Base-by-base conservation (phyloP, 257 asterid genomes). In the Paraleonurus japonicus region DNA sequence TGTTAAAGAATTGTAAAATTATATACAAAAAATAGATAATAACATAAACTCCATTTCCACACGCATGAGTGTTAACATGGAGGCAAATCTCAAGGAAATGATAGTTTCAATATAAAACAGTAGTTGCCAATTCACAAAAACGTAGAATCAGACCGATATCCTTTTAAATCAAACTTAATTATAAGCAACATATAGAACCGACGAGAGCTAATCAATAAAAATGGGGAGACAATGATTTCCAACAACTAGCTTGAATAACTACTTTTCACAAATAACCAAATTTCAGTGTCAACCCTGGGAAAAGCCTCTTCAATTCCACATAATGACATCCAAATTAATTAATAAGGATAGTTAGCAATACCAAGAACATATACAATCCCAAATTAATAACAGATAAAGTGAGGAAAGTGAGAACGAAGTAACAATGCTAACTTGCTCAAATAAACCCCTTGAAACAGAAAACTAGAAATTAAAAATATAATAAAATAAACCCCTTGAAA, bases 31-130 rank as follows among this genome's bases (percentile, higher is more conserved):
- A 32, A 69, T 37, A 22, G 47, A 63, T 17, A 33, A 75, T 17
- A 61, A 61, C 51, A 23, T 62, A 12, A 32, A 43, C 35, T n/a
- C 33, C 9, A 61, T 62, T 37, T 69, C 65, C n/a, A 33, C 61
- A 28, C 5, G 19, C 4, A 61, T 16, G 10, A 43, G 32, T 53
- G 15, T 7, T 17, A n/a, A 53, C 30, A 6, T 39, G 17, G 13
- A 17, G 65, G 17, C 22, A 65, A 65, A 64, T 64, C 23, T 16
- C 43, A 45, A 48, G 48, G 43, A 20, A 37, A 15, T 13, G 10
- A 2, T 28, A 17, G n/a, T 71, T 23, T 35, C 71, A 26, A 63
- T 4, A 23, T 64, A 35, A 33, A 71, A 27, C 28, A 65, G 3
- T 32, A 28, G 26, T 51, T 33, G 26, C 19, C 55, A 27, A 68